These are phyloP conservation scores for Peniophora sp. DNA, from an alignment of 1,284 basidiomycete species.

Conservation along the genomic window DNA sequence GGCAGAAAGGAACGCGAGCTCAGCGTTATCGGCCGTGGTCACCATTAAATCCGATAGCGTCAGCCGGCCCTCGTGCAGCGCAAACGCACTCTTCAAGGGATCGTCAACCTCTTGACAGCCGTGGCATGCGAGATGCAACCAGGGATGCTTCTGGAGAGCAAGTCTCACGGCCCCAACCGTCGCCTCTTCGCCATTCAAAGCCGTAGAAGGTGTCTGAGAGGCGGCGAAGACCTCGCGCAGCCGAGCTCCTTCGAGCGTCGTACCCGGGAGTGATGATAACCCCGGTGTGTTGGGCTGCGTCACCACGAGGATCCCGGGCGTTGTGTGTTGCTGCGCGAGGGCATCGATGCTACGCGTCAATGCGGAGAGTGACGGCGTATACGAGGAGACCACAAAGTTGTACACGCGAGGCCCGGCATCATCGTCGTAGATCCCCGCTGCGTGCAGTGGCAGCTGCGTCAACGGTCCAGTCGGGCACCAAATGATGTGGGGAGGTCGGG, in stretches of 20 bases:
- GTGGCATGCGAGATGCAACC: constrained; percentile 4
- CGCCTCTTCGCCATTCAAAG: background rate
- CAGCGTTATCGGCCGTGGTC: background rate
- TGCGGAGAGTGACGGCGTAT: background rate
- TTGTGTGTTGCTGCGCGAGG: background rate
- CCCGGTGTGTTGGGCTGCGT: background rate
- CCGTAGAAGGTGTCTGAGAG: background rate
- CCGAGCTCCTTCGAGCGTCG: background rate
- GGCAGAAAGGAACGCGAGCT: constrained; percentile 16
- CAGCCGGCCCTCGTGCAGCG: background rate
- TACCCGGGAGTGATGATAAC: background rate
- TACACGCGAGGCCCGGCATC: background rate
- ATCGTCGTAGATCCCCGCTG: background rate
- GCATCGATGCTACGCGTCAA: background rate
- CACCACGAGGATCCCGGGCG: background rate
- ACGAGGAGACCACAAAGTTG: background rate
- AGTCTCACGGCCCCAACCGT: background rate
- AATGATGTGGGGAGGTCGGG: background rate
- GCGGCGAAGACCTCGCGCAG: background rate
- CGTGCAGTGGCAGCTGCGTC: background rate
- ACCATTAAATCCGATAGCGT: background rate
- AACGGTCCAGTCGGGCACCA: background rate
- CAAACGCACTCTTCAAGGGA: constrained; percentile 1
- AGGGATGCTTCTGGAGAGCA: background rate
- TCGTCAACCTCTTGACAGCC: background rate